Base-by-base conservation (phyloP, 2,329 filamentous ascomycete genomes). In the Hypoxylon sp. region DNA sequence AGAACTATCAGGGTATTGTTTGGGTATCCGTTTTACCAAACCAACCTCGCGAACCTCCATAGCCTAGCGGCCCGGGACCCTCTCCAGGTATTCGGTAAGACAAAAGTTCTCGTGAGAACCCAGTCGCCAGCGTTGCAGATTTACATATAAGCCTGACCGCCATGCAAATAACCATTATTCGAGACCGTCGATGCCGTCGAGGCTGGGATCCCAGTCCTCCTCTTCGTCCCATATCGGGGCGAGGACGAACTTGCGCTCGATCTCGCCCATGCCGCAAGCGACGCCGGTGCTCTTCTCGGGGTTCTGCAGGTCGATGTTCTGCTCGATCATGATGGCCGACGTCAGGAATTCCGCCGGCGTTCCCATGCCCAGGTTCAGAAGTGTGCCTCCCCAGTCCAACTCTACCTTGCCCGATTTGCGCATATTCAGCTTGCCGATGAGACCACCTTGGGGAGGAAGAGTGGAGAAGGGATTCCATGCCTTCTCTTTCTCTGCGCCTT, bases 321-420 rank as follows among this genome's bases (percentile, higher is more conserved):
- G 78, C 68, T 87, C 84, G 6, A 87, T 76, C 49, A 88, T 79
- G 46, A 86, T 81, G 2, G 83, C 83, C 33, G 82, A 83, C 9
- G 82, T 85, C 58, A 86, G 65, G 67, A 87, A 88, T 62, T 80
- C 79, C 18, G 74, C 71, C 42, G 76, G 73, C 21, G 81, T 79
- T 48, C 80, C 81, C 10, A 81, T 78, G 17, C 81, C 83, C 61
- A 88, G 74, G 65, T 82, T 78, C 53, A 87, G 76, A 29, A 74
- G 77, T 58, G 79, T 79, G 21, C 85, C 85, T 46, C 86, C 86
- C 84, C 85, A 88, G 71, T 82, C 81, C 26, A 88, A 74, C 71
- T 87, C 83, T 2, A 86, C 81, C 57, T 81, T 83, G 60, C 86
- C 86, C 7, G 84, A 88, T 69, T 83, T 81, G 58, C 84, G 82